phyloP scores from a whole-genome alignment of 2,329 filamentous ascomycete species.

The Dendrostoma leiphaemia region DNA sequence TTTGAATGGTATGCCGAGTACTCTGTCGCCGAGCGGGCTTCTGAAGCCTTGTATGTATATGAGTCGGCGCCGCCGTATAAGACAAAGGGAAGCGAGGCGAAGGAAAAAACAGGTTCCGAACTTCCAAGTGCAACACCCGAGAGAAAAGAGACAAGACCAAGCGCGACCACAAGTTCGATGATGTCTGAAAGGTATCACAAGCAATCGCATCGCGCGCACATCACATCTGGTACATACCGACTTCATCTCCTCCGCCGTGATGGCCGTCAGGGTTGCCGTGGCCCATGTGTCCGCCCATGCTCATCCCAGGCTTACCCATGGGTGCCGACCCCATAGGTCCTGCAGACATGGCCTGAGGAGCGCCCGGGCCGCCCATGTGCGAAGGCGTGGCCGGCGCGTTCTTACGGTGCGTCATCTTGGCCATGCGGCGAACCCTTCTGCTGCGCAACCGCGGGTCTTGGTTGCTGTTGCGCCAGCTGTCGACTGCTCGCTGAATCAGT shows the following conservation, averaged over 20 bases:
- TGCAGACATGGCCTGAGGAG: conserved; percentile 63
- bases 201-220: conserved; percentile 38
- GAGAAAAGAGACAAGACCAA: conserved; percentile 23
- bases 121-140: conserved; percentile 29
- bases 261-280: conserved; percentile 69
- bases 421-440: conserved; percentile 88
- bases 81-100: conserved; percentile 29
- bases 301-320: conserved; percentile 66
- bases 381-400: conserved; percentile 57
- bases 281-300: conserved; percentile 67
- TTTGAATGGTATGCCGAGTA: conserved; percentile 38
- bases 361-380: conserved; percentile 55
- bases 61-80: conserved; percentile 20
- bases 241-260: conserved; percentile 75
- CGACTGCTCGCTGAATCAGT: conserved; percentile 92
- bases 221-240: conserved; percentile 98
- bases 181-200: conserved; percentile 26
- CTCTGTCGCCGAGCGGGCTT: conserved; percentile 36
- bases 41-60: conserved; percentile 21
- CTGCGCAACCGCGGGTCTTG: conserved; percentile 90
- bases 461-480: conserved; percentile 99
- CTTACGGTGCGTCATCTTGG: conserved; percentile 90
- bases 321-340: conserved; percentile 48
- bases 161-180: conserved; percentile 30
- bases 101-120: conserved; percentile 21